phyloP scores from a whole-genome alignment of 2,329 filamentous ascomycete species.

The Nemania abortiva region DNA sequence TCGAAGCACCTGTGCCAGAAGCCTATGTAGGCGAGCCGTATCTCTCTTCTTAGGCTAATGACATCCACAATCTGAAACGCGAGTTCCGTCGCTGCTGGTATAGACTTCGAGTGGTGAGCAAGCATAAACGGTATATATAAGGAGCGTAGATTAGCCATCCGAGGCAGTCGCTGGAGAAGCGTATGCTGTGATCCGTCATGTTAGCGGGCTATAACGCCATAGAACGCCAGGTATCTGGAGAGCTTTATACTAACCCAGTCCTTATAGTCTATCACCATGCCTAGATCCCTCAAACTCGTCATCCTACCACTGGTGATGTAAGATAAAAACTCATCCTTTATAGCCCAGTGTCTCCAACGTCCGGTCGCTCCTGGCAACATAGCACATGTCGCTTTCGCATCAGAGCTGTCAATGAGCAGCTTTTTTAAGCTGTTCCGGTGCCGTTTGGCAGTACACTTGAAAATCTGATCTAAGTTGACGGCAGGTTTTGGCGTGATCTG shows the following conservation, averaged over 20 bases:
- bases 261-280: slow-evolving; percentile 77
- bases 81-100: slow-evolving; percentile 68
- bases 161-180: slow-evolving; percentile 80
- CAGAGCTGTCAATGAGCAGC: slow-evolving; percentile 78
- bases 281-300: slow-evolving; percentile 76
- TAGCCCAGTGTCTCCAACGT: slow-evolving; percentile 77
- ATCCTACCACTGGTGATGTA: slow-evolving; percentile 84
- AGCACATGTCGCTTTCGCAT: slow-evolving; percentile 58
- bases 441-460: slow-evolving; percentile 75
- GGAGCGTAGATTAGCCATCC: slow-evolving; percentile 76
- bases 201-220: slow-evolving; percentile 16
- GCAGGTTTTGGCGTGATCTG: slow-evolving; percentile 61
- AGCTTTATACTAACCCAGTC: slow-evolving; percentile 75
- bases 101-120: neutral
- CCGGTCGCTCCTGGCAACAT: slow-evolving; percentile 42
- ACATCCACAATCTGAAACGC: slow-evolving; percentile 83
- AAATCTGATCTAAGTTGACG: slow-evolving; percentile 78
- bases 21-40: slow-evolving; percentile 82
- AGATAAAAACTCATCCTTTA: slow-evolving; percentile 74
- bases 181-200: slow-evolving; percentile 69
- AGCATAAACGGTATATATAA: slow-evolving; percentile 77
- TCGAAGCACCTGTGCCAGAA: slow-evolving; percentile 85
- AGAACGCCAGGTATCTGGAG: neutral
- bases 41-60: slow-evolving; percentile 79
- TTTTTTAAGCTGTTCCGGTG: slow-evolving; percentile 79